phyloP scores from a whole-genome alignment of 352 stramenopile species.

The Globisporangium viniferum region DNA sequence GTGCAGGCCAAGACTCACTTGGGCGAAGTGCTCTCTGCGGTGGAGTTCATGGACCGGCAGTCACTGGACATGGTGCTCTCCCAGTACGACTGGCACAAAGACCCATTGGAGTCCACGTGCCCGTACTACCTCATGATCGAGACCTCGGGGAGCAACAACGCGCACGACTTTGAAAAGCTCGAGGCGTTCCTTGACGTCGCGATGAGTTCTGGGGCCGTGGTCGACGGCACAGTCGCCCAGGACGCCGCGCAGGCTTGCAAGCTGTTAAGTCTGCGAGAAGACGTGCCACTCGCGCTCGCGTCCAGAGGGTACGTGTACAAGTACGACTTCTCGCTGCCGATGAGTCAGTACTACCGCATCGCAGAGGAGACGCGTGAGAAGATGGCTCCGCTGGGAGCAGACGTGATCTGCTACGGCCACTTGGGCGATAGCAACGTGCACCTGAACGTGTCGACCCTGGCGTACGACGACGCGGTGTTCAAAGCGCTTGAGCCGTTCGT shows the following conservation, averaged over 20 bases:
- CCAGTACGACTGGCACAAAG: constrained; percentile 67
- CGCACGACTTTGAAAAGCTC: constrained; percentile 92
- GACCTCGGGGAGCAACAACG: constrained; percentile 89
- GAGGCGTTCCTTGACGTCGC: constrained; percentile 79
- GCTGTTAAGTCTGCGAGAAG: constrained; percentile 95
- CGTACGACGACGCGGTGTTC: constrained; percentile 64
- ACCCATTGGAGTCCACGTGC: constrained; percentile 55
- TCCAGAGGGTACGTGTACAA: constrained; percentile 94
- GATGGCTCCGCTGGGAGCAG: constrained; percentile 39
- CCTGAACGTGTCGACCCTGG: constrained; percentile 89
- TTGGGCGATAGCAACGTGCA: constrained; percentile 97
- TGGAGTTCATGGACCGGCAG: constrained; percentile 95
- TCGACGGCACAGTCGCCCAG: constrained; percentile 92
- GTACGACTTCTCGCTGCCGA: constrained; percentile 96
- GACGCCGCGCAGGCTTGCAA: constrained; percentile 88
- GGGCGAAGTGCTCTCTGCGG: constrained; percentile 94
- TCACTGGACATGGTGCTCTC: constrained; percentile 86
- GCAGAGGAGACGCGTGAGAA: constrained; percentile 70
- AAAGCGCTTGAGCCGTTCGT: constrained; percentile 66
- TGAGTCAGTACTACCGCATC: constrained; percentile 90
- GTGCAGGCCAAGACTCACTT: constrained; percentile 83
- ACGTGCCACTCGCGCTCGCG: constrained; percentile 88
- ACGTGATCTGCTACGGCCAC: constrained; percentile 92
- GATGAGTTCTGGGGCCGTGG: constrained; percentile 63
- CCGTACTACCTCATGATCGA: constrained; percentile 96